Evolutionary conservation across 1,284 basidiomycete genomes (phyloP).

Genomic region (Malassezia restricta): DNA sequence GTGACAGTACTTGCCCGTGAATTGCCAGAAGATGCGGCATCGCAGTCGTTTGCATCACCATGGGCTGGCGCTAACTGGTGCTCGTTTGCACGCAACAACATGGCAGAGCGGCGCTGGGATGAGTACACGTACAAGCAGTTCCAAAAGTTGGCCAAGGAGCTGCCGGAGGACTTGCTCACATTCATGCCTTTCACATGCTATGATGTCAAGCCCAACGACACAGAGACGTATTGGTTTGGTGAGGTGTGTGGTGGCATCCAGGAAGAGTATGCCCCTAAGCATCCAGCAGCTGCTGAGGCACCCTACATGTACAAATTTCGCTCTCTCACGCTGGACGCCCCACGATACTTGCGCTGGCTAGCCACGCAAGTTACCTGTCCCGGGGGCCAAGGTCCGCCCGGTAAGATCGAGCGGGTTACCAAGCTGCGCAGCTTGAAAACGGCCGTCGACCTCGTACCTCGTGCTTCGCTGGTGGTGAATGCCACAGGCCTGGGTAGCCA

Average conservation of each 20-base stretch:
- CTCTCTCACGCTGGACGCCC: conserved; percentile 27
- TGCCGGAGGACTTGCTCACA: conserved; percentile 21
- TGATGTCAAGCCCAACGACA: conserved; percentile 13
- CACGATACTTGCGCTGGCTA: conserved; percentile 27
- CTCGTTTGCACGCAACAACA: conserved; percentile 50
- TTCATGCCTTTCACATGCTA: conserved; percentile 27
- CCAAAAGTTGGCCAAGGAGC: conserved; percentile 16
- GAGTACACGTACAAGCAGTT: conserved; percentile 23
- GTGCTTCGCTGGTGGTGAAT: conserved; percentile 47
- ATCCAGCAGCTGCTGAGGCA: not conserved
- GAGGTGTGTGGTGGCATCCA: conserved; percentile 15
- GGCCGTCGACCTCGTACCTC: conserved; percentile 12
- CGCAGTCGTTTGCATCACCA: conserved; percentile 57
- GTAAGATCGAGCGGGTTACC: conserved; percentile 18
- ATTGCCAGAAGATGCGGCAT: conserved; percentile 55
- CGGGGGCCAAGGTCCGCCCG: conserved; percentile 17
- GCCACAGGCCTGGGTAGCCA: conserved; percentile 48
- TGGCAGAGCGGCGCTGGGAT: conserved; percentile 20
- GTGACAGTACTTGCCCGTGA: conserved; percentile 59
- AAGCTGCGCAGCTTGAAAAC: conserved; percentile 14
- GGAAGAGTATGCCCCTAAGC: not conserved
- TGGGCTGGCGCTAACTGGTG: conserved; percentile 65
- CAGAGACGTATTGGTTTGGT: conserved; percentile 24
- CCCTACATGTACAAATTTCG: conserved; percentile 21
- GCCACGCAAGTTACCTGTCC: conserved; percentile 19